Base-by-base conservation (phyloP, 495 filamentous ascomycete species). In the Neurospora sp. region DNA sequence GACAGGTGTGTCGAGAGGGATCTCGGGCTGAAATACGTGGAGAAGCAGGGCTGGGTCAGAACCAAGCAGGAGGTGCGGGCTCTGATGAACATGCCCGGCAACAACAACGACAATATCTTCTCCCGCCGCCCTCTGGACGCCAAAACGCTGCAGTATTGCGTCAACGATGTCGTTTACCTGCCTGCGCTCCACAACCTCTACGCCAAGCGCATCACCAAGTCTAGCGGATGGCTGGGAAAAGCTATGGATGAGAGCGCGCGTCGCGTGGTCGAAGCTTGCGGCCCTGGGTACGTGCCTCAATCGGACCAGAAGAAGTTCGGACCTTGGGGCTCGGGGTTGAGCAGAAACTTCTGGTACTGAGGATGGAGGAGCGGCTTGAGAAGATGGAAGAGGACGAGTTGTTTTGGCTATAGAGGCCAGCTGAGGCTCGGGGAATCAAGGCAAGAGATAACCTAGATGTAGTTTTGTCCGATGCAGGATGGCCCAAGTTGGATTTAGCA, bases 1-100 rank as follows among this genome's bases (percentile, higher is more conserved):
- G 75, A 78, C 1, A 83, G 78, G 42, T 89, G 87, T 74, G 83
- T 89, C 38, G 79, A 84, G 66, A 39, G 16, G 7, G 71, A 76
- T 14, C 54, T 62, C 3, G 2, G 11, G 12, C 14, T 62, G 12
- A 31, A 8, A 3, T 35, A 3, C 12, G 2, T 3, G 0, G 54
- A 62, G 54, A 16, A 27, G 54, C 11, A 31, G 7, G 11, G 5
- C 20, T 62, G 54, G 54, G 12, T 16, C 5, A 35, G 2, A 14
- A 31, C 27, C 12, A 62, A 62, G 54, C 3, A 31, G 23, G 54
- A 16, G 23, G 54, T 62, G 27, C 20, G 14, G 54, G 27, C 23
- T 27, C 14, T 62, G 23, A 62, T 62, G 27, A 16, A 27, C 46
- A 23, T 23, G 20, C 46, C 23, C 23, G 8, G 9, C 12, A 35